A percentile compares a stretch with the other conserved stretches of the same genome.
phyloP scores from a whole-genome alignment of 495 filamentous ascomycete species.

The Chaetomium tenue region DNA sequence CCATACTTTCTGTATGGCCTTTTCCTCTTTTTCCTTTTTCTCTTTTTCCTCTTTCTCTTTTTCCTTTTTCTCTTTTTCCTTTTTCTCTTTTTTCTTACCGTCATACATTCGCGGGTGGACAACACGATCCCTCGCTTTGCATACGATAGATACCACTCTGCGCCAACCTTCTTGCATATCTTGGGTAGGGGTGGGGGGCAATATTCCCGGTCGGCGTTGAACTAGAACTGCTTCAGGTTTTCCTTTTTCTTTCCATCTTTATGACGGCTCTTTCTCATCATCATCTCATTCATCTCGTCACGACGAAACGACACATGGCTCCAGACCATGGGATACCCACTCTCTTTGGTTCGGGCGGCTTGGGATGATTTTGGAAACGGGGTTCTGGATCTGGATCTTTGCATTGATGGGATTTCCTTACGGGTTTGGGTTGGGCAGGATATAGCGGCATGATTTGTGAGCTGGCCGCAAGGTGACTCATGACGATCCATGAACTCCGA shows the following conservation, averaged over 20 bases:
- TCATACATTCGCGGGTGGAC: neutral
- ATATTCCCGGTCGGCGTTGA: conserved; percentile 6
- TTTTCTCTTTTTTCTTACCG: neutral
- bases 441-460: neutral
- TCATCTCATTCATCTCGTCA: neutral
- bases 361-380: neutral
- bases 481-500: no score
- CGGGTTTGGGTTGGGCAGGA: neutral
- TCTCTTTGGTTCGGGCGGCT: neutral
- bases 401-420: neutral
- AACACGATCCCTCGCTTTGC: neutral
- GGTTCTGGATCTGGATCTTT: neutral
- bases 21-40: neutral
- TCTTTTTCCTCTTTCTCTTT: neutral
- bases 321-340: conserved; percentile 12
- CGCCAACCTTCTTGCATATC: neutral
- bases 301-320: conserved; percentile 8
- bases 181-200: neutral
- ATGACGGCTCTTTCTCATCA: conserved; percentile 30
- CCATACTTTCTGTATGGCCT: no score
- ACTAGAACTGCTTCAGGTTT: conserved; percentile 1
- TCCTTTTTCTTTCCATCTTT: conserved; percentile 17
- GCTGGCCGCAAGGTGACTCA: neutral
- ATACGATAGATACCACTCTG: conserved; percentile 10
- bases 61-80: no score